phyloP scores from a whole-genome alignment of 2,329 filamentous ascomycete genomes.

The Lachnellula occidentalis region DNA sequence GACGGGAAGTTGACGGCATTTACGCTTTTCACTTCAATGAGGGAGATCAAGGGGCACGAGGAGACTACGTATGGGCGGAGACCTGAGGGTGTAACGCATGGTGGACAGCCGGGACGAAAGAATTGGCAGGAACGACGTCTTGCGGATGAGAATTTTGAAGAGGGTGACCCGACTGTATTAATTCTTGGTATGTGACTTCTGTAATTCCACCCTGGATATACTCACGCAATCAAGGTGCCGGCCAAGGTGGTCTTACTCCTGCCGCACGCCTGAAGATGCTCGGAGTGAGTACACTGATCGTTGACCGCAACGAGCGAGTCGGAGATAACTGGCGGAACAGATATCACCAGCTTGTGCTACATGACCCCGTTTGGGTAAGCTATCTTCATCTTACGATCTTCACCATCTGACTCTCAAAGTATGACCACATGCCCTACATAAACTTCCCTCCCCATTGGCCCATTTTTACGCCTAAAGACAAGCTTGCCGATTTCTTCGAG shows the following conservation, averaged over 20 bases:
- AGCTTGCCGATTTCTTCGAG: conserved; percentile 64
- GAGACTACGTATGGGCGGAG: conserved; percentile 44
- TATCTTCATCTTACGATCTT: not conserved
- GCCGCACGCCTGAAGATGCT: conserved; percentile 57
- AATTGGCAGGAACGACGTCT: conserved; percentile 56
- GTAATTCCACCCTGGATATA: not conserved
- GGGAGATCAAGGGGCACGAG: conserved; percentile 48
- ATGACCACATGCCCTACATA: conserved; percentile 58
- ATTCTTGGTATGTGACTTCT: conserved; percentile 47
- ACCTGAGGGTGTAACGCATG: conserved; percentile 52
- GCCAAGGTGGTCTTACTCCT: conserved; percentile 53
- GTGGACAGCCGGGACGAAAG: conserved; percentile 43
- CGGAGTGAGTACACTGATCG: conserved; percentile 47
- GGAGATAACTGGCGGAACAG: conserved; percentile 61
- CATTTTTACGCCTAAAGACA: conserved; percentile 66
- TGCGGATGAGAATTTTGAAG: conserved; percentile 41
- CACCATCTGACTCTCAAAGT: conserved; percentile 26
- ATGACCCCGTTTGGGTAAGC: conserved; percentile 50
- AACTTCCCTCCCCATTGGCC: conserved; percentile 61
- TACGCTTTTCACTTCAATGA: conserved; percentile 56
- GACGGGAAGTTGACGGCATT: conserved; percentile 53
- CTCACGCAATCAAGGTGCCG: conserved; percentile 40
- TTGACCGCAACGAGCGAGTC: conserved; percentile 52
- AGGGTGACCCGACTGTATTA: conserved; percentile 46
- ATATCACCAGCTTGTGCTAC: conserved; percentile 61